Evolutionary conservation across 805 yeast species (phyloP), one percentile per base, ranked within the genome.

Genomic region (Starmera caribaea): DNA sequence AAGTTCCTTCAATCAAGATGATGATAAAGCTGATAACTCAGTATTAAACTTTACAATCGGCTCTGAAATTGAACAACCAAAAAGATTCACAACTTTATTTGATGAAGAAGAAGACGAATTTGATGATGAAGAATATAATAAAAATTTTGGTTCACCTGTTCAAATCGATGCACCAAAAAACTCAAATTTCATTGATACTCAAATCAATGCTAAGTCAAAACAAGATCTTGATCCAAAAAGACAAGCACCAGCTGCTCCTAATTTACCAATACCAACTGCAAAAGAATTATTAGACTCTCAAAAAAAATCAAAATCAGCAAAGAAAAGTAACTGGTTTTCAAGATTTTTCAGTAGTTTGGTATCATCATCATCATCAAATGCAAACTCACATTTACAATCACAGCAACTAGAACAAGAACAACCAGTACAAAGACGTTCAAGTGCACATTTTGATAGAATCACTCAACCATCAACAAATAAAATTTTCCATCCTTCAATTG

Each of bases 261-360:
- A 32, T 13, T 63, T 53, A 3, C 51, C 61, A 38, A 48, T 57
- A 3, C 63, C 62, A 45, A 60, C 61, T 21, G 26, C 26, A 9
- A 21, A 58, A 57, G 34, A 52, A 54, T 35, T 57, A 57, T 39
- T 58, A 62, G 63, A 65, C 66, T 43, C 64, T 21, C 26, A 21
- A 38, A 62, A 67, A 4, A 63, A 63, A 34, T 53, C 61, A 4
- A 49, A 21, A 14, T 49, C 45, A 40, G 48, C 32, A 35, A 53
- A 44, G 49, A 59, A 57, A 33, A 53, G 55, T 35, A 58, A 57
- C 39, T 59, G 63, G 63, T 66, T 67, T 43, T 64, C 73, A 3
- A 59, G 59, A 38, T 55, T 66, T 32, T 61, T 68, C 7, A 37
- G 48, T 12, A 51, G 55, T 28, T 41, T 57, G 39, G 46, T 51